Evolutionary conservation across 2,329 filamentous ascomycete species (phyloP).

Genomic region (Ophiostoma novo-ulmi): DNA sequence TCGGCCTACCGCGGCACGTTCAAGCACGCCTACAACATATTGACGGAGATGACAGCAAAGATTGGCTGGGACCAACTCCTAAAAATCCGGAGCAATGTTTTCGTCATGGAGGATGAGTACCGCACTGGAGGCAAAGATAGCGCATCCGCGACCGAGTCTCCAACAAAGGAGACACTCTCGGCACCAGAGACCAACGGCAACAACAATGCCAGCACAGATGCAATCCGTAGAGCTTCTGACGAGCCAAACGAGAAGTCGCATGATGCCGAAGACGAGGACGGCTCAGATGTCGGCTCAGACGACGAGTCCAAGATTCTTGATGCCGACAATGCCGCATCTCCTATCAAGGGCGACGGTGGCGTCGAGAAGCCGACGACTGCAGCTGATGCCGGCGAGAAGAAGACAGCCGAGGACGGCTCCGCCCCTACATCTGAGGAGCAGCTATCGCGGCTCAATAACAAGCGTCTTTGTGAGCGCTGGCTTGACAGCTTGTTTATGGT

Average conservation of each 20-base stretch:
- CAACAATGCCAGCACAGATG: slow-evolving; percentile 72
- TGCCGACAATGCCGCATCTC: slow-evolving; percentile 22
- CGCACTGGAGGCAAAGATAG: slow-evolving; percentile 72
- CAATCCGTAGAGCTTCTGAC: slow-evolving; percentile 65
- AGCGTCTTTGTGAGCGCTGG: slow-evolving; percentile 95
- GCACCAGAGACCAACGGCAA: slow-evolving; percentile 54
- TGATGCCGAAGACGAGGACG: slow-evolving; percentile 32
- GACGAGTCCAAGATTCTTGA: slow-evolving; percentile 30
- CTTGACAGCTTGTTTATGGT: slow-evolving; percentile 99
- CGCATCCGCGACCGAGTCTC: slow-evolving; percentile 33
- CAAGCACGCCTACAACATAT: slow-evolving; percentile 83
- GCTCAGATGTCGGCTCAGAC: slow-evolving; percentile 25
- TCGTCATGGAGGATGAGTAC: slow-evolving; percentile 99
- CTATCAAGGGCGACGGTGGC: slow-evolving; percentile 26
- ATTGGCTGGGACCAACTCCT: slow-evolving; percentile 97
- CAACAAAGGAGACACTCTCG: slow-evolving; percentile 34
- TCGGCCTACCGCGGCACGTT: slow-evolving; percentile 93
- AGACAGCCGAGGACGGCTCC: slow-evolving; percentile 41
- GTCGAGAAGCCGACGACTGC: slow-evolving; percentile 78
- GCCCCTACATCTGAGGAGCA: slow-evolving; percentile 56
- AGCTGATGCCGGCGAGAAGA: slow-evolving; percentile 70
- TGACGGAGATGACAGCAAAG: slow-evolving; percentile 92
- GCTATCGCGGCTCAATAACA: slow-evolving; percentile 91
- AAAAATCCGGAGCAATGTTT: slow-evolving; percentile 91
- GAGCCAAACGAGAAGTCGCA: slow-evolving; percentile 44